Evolutionary conservation across 331 rosid species (phyloP).

Genomic region (Malus hybrid): DNA sequence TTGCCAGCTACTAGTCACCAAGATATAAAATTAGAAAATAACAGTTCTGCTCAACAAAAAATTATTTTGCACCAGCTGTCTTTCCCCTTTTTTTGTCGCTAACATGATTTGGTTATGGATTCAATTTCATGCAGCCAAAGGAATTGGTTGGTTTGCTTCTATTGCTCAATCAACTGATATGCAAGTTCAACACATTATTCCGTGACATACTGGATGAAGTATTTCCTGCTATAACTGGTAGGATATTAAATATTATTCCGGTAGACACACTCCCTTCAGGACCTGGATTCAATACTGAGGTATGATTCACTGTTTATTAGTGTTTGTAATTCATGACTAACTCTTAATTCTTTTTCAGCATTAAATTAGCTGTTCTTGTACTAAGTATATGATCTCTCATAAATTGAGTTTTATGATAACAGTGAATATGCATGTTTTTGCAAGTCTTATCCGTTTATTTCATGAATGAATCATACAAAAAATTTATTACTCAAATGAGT

Average conservation of each 20-base stretch:
- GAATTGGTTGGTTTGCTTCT: constrained; percentile 72
- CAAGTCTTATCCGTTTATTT: not conserved
- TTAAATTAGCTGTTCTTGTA: not conserved
- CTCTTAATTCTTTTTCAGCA: not conserved
- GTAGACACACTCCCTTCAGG: constrained; percentile 71
- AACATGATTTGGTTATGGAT: not conserved
- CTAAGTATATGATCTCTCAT: not conserved
- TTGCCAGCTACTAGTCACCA: not conserved
- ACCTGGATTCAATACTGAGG: constrained; percentile 86
- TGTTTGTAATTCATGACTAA: not conserved
- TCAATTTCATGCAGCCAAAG: constrained; percentile 63
- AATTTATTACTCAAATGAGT: not conserved
- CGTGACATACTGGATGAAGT: constrained; percentile 71
- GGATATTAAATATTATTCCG: constrained; percentile 67
- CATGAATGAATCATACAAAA: not conserved
- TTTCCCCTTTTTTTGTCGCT: not conserved
- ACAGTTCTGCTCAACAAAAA: not conserved
- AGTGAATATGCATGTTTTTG: not conserved
- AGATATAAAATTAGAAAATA: not conserved
- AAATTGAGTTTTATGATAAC: not conserved
- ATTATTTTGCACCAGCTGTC: not conserved
- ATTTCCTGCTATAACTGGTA: constrained; percentile 66
- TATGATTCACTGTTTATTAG: constrained; percentile 17
- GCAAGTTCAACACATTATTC: constrained; percentile 73
- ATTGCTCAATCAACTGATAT: constrained; percentile 82